These are phyloP conservation scores for Neurospora sp. DNA, from an alignment of 2,329 filamentous ascomycete species.

Conservation along the genomic window DNA sequence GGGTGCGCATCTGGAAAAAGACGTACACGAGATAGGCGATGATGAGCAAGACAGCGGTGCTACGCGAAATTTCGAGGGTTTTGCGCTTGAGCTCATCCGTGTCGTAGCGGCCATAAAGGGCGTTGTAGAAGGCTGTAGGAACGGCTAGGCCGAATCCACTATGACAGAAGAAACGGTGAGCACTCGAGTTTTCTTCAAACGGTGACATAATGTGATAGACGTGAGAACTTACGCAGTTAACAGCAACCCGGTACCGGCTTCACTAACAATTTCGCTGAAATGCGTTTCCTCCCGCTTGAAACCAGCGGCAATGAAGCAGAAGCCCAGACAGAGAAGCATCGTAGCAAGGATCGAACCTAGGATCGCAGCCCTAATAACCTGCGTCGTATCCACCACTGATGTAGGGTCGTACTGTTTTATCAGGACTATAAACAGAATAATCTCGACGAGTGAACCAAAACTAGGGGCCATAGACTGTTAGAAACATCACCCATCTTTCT, in stretches of 20 bases:
- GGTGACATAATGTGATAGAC: neutral
- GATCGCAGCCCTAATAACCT: conserved; percentile 77
- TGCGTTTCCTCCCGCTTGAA: conserved; percentile 55
- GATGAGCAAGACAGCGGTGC: conserved; percentile 61
- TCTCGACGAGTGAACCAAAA: conserved; percentile 67
- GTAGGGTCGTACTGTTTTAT: conserved; percentile 27
- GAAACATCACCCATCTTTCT: neutral
- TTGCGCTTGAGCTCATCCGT: conserved; percentile 35
- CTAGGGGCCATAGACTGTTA: conserved; percentile 17
- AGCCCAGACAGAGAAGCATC: conserved; percentile 66
- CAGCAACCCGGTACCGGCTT: conserved; percentile 68
- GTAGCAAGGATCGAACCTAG: conserved; percentile 77
- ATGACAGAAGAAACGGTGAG: neutral
- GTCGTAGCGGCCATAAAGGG: conserved; percentile 24
- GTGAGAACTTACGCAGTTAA: conserved; percentile 59
- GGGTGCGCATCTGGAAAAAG: conserved; percentile 66
- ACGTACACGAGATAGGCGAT: conserved; percentile 58
- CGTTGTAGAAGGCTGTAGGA: conserved; percentile 46
- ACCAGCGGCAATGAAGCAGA: conserved; percentile 73
- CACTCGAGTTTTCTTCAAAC: neutral
- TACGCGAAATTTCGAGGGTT: conserved; percentile 58
- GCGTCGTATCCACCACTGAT: conserved; percentile 34
- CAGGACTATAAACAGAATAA: conserved; percentile 73
- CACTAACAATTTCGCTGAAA: conserved; percentile 68
- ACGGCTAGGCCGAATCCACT: conserved; percentile 41